Evolutionary conservation across 805 yeast species (phyloP).

Genomic region (Phaffomyces opuntiae): DNA sequence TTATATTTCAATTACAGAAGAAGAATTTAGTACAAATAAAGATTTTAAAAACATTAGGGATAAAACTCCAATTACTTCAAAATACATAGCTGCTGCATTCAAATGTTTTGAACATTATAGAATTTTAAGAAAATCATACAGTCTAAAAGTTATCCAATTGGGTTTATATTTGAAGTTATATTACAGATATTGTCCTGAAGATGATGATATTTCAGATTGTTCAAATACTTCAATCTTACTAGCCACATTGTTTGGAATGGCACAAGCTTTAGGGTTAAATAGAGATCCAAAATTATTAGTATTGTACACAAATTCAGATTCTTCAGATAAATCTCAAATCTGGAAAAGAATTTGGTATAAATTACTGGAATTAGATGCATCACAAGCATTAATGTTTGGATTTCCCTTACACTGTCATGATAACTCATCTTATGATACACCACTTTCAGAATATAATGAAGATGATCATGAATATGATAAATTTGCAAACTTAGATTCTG

Average conservation of each 20-base stretch:
- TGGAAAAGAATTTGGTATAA: conserved; percentile 23
- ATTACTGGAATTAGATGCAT: conserved; percentile 20
- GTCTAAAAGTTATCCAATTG: conserved; percentile 44
- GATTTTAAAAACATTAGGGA: conserved; percentile 4
- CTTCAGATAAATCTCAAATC: conserved; percentile 5
- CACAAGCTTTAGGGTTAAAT: conserved; percentile 46
- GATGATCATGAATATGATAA: conserved; percentile 31
- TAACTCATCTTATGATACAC: conserved; percentile 16
- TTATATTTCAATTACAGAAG: conserved; percentile 11
- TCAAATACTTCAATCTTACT: conserved; percentile 41
- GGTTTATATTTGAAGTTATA: conserved; percentile 42
- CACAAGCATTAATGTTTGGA: conserved; percentile 11
- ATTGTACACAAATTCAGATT: conserved; percentile 4
- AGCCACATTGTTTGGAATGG: conserved; percentile 47
- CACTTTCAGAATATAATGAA: conserved; percentile 27
- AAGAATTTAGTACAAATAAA: conserved; percentile 7
- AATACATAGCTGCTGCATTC: conserved; percentile 8
- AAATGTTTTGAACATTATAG: conserved; percentile 47
- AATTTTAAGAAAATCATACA: conserved; percentile 36
- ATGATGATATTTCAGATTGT: conserved; percentile 48
- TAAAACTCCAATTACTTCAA: conserved; percentile 6
- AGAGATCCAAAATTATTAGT: conserved; percentile 40
- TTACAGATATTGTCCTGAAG: conserved; percentile 44
- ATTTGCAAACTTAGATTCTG: conserved; percentile 27
- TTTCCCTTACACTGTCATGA: conserved; percentile 13